Conservation (phyloP, 2,329 filamentous ascomycete species). For the Lasiodiplodia gonubiensis region DNA sequence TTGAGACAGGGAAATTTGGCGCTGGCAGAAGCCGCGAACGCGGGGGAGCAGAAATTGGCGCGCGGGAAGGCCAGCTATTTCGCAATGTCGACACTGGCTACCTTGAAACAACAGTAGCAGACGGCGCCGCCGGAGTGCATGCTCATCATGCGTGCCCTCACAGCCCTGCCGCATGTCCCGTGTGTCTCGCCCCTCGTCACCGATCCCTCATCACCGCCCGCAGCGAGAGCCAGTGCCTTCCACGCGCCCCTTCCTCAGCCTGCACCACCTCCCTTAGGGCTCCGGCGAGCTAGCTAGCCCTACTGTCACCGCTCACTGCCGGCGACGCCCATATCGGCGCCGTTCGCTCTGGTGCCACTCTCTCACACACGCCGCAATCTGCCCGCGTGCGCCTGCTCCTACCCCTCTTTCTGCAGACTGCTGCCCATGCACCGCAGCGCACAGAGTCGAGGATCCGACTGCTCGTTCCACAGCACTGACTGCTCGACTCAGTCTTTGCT, state of each 20-base stretch:
- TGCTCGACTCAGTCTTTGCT: slow-evolving; percentile 3
- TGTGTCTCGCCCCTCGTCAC: slow-evolving; percentile 18
- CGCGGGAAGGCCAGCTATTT: slow-evolving; percentile 4
- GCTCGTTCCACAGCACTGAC: slow-evolving; percentile 12
- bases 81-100: slow-evolving; percentile 5
- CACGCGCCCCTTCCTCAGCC: slow-evolving; percentile 3
- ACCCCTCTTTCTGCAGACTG: slow-evolving; percentile 14
- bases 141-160: neutral
- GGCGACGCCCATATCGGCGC: slow-evolving; percentile 5
- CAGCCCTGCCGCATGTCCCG: slow-evolving; percentile 4
- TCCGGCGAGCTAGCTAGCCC: slow-evolving; percentile 10
- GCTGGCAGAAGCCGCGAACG: slow-evolving; percentile 1
- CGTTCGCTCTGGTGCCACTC: slow-evolving; percentile 7
- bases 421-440: slow-evolving; percentile 2
- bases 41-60: slow-evolving; percentile 9
- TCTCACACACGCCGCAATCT: slow-evolving; percentile 9
- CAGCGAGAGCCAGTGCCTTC: slow-evolving; percentile 7
- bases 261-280: slow-evolving; percentile 20
- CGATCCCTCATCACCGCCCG: slow-evolving; percentile 9
- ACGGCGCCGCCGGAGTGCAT: neutral
- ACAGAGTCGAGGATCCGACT: slow-evolving; percentile 19
- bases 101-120: slow-evolving; percentile 15
- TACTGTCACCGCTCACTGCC: slow-evolving; percentile 7
- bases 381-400: neutral
- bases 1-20: slow-evolving; percentile 1